These are phyloP conservation scores for Coix lacrymajobi DNA, from an alignment of 176 grass and related monocot species.

Conservation along the genomic window DNA sequence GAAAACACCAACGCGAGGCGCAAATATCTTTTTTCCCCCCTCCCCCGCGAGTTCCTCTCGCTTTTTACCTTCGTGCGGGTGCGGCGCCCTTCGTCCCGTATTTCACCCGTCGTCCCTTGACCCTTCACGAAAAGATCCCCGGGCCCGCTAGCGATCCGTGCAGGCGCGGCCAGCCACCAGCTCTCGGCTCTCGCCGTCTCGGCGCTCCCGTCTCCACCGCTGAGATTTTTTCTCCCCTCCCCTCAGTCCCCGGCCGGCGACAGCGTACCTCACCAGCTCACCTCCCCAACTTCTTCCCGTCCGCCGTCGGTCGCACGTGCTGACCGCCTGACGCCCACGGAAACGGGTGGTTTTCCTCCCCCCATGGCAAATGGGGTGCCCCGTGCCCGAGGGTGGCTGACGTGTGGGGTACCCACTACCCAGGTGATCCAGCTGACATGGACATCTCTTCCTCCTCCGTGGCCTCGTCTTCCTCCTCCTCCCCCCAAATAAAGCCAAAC, in stretches of 20 bases:
- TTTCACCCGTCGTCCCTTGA: not conserved
- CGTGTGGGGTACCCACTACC: not conserved
- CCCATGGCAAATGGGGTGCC: not conserved
- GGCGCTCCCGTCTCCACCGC: constrained; percentile 16
- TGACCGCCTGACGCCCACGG: not conserved
- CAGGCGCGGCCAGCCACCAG: not conserved
- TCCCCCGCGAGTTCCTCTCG: too few species aligned
- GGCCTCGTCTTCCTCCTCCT: constrained; percentile 19
- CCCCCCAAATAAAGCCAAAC: constrained; percentile 34
- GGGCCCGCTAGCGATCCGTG: not conserved
- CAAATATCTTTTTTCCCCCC: constrained; percentile 34
- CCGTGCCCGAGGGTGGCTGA: not conserved
- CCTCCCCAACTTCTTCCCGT: not conserved
- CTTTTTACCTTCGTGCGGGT: not conserved
- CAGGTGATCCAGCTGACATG: not conserved
- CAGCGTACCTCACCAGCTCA: not conserved
- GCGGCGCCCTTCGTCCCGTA: not conserved
- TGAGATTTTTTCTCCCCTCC: constrained; percentile 34
- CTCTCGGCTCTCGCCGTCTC: constrained; percentile 3
- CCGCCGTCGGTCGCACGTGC: constrained; percentile 22
- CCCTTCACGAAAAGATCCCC: not conserved
- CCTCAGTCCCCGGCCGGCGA: constrained; percentile 3
- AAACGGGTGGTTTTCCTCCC: not conserved
- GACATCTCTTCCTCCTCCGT: not conserved
- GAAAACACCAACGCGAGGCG: not conserved